These are phyloP conservation scores for Clonostachys rosea DNA, from an alignment of 2,329 filamentous ascomycete species.

Conservation along the genomic window DNA sequence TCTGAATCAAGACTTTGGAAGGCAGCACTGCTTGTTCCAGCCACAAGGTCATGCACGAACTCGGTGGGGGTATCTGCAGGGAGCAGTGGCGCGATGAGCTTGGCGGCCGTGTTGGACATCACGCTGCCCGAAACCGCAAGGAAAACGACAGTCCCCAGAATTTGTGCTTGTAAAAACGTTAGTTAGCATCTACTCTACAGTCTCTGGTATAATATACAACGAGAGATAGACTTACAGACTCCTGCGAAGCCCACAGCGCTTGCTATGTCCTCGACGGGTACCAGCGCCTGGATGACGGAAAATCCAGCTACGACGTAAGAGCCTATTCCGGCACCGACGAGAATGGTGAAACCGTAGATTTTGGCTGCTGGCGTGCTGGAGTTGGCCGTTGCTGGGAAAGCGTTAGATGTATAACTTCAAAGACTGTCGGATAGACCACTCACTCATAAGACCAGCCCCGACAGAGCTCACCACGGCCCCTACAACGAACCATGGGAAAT, in stretches of 20 bases:
- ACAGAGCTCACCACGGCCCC: slow-evolving; percentile 21
- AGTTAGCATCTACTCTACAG: background rate
- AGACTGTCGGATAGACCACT: background rate
- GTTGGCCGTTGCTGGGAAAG: slow-evolving; percentile 14
- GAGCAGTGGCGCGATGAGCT: too few relatives aligned
- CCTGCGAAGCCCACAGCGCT: slow-evolving; percentile 26
- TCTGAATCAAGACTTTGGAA: too few relatives aligned
- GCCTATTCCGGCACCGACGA: slow-evolving; percentile 33
- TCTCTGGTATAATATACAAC: background rate
- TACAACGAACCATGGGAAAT: slow-evolving; percentile 28
- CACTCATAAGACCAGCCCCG: slow-evolving; percentile 24
- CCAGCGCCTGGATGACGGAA: slow-evolving; percentile 25
- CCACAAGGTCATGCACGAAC: too few relatives aligned
- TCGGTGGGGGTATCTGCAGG: too few relatives aligned
- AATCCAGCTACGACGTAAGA: slow-evolving; percentile 26
- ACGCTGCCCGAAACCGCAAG: slow-evolving; percentile 21
- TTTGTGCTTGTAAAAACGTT: slow-evolving; percentile 8
- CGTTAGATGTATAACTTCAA: background rate
- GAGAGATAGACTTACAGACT: slow-evolving; percentile 8
- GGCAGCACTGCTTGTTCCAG: too few relatives aligned
- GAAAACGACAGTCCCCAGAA: slow-evolving; percentile 19
- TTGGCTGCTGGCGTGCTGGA: slow-evolving; percentile 12
- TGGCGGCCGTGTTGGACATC: slow-evolving; percentile 17
- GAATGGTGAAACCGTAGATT: slow-evolving; percentile 25
- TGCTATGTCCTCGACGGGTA: slow-evolving; percentile 17